Evolutionary conservation across 331 rosid genomes (phyloP).

Genomic region (Quercus tomentella): DNA sequence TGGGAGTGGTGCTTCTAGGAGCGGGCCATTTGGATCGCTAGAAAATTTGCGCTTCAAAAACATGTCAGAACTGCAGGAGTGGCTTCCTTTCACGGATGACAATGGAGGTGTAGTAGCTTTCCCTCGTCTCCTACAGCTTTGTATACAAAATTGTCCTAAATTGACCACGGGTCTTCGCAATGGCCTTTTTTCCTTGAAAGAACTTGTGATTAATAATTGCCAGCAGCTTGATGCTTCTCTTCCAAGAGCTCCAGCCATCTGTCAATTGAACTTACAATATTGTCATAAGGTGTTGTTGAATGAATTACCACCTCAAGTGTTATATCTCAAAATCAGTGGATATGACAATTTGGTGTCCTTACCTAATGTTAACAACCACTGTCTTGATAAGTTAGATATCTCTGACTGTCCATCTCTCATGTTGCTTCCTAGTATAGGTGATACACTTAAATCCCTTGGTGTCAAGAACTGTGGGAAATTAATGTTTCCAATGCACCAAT

Average conservation of each 20-base stretch:
- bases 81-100: not conserved
- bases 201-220: not conserved
- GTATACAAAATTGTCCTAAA: not conserved
- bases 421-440: too few relatives aligned
- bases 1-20: not conserved
- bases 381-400: slow-evolving; percentile 3
- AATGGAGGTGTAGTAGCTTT: not conserved
- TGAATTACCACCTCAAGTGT: not conserved
- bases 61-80: slow-evolving; percentile 11
- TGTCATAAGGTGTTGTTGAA: not conserved
- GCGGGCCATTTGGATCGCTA: not conserved
- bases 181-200: not conserved
- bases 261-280: slow-evolving; percentile 1
- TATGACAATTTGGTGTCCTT: not conserved
- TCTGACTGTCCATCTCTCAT: not conserved
- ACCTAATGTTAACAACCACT: not conserved
- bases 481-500: too few relatives aligned
- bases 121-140: not conserved
- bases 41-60: slow-evolving; percentile 11
- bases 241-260: not conserved
- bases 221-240: not conserved
- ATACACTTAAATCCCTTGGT: not conserved
- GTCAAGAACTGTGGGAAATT: slow-evolving; percentile 5
- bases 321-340: slow-evolving; percentile 1
- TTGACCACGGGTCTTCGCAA: not conserved